Evolutionary conservation across 768 basidiomycete species (phyloP).

Genomic region (Boletus rufocinnamomeus): DNA sequence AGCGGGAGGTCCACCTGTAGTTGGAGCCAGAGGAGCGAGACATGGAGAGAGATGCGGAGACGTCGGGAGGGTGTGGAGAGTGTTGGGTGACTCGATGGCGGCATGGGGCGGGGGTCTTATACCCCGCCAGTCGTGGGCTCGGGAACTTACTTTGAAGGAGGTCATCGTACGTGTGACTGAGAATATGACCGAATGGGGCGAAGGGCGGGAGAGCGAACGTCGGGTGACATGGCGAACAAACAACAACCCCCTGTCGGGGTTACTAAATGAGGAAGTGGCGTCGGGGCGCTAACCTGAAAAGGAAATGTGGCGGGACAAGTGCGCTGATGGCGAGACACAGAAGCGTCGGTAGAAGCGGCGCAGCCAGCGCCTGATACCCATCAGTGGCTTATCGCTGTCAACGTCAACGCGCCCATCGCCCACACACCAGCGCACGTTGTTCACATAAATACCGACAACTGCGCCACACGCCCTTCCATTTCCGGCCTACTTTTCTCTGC

Average conservation of each 20-base stretch:
- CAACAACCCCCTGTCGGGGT: slow-evolving; percentile 17
- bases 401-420: slow-evolving; percentile 4
- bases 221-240: slow-evolving; percentile 18
- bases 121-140: slow-evolving; percentile 19
- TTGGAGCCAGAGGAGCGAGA: slow-evolving; percentile 19
- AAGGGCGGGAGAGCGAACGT: slow-evolving; percentile 33
- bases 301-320: slow-evolving; percentile 23
- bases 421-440: too few relatives aligned
- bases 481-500: too few relatives aligned
- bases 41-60: slow-evolving; percentile 22
- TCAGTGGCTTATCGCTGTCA: slow-evolving; percentile 22
- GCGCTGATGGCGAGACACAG: slow-evolving; percentile 26
- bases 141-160: slow-evolving; percentile 23
- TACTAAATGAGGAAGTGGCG: slow-evolving; percentile 25
- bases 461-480: too few relatives aligned
- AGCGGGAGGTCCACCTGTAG: slow-evolving; percentile 26
- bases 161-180: slow-evolving; percentile 13
- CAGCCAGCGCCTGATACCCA: slow-evolving; percentile 11
- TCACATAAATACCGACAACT: too few relatives aligned
- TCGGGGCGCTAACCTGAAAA: slow-evolving; percentile 20
- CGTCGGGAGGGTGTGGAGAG: not conserved
- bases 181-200: slow-evolving; percentile 14
- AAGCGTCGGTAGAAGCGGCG: slow-evolving; percentile 20
- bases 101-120: slow-evolving; percentile 27
- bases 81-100: slow-evolving; percentile 27